These are phyloP conservation scores for Nannizzia gypsea DNA, from an alignment of 2,329 filamentous ascomycete species.

Conservation along the genomic window DNA sequence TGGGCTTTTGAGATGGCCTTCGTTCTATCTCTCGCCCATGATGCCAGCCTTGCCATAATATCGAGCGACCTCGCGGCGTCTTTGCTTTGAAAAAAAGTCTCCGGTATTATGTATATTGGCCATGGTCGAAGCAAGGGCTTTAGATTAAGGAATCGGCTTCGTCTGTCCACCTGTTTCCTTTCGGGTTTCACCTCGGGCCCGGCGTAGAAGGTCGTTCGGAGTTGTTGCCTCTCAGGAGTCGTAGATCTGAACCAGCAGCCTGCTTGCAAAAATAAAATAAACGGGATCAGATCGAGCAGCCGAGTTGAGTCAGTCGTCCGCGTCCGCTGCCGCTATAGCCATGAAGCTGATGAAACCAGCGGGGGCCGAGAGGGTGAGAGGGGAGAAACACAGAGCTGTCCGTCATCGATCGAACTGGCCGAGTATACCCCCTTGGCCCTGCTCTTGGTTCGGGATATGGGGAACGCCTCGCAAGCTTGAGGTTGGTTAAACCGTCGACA, in stretches of 20 bases:
- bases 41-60: background rate
- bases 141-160: background rate
- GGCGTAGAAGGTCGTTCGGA: background rate
- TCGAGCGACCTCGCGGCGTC: background rate
- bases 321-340: no score
- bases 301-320: no score
- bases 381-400: background rate
- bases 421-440: background rate
- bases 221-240: background rate
- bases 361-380: background rate
- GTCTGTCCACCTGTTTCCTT: background rate
- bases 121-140: background rate
- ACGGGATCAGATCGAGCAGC: background rate
- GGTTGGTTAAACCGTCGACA: background rate
- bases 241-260: no score
- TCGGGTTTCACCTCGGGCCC: background rate
- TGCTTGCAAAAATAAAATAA: background rate
- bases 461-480: background rate
- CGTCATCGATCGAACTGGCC: background rate
- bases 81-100: background rate
- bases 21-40: background rate
- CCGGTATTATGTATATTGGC: background rate
- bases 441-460: background rate
- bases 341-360: background rate
- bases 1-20: background rate